Evolutionary conservation across 495 filamentous ascomycete genomes (phyloP), one percentile per base, ranked within the genome.

Genomic region (Podospora fimiseda): DNA sequence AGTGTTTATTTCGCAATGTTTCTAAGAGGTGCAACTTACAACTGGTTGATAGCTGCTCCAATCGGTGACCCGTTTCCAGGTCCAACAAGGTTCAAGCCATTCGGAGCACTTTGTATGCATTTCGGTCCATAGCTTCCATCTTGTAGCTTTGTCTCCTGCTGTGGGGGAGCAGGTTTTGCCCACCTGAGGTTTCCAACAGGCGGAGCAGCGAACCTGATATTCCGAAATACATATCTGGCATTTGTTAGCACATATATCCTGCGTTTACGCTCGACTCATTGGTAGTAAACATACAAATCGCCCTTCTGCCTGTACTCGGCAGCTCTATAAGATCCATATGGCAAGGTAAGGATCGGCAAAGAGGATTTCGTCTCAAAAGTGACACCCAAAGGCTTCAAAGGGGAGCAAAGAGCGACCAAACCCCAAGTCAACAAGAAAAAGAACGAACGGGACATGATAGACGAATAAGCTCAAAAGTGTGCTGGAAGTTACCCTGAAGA

Each of bases 181-280:
- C 78, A 84, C 21, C 81, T 70, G n/a, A 79, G 66, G 30, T 74
- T 60, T 2, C 78, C 80, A 2, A 76, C 71, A 0, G 80, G 79
- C 11, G 75, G 72, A 1, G 78, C 74, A 8, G 76, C 81, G 61
- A 75, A 84, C 1, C 80, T 72, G 52, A 83, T 80, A 49, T 82
- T 83, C 41, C 69, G 73, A 61, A 80, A 80, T 14, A 63, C 67
- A 33, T 80, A 81, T 20, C 66, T 69, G 19, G 22, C 53, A 9
- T 2, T 2, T 20, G 27, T 43, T 18, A 40, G 43, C 23, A 1
- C 48, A 19, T 33, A 23, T 9, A 37, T 40, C n/a, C n/a, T n/a
- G n/a, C n/a, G n/a, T 15, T 13, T 9, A 2, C 11, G 8, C 7
- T 15, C 14, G 21, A 19, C 11, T 7, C 27, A 20, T 30, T 11